These are phyloP conservation scores for Prunus davidiana DNA, from an alignment of 306 rosid genomes.

Conservation along the genomic window DNA sequence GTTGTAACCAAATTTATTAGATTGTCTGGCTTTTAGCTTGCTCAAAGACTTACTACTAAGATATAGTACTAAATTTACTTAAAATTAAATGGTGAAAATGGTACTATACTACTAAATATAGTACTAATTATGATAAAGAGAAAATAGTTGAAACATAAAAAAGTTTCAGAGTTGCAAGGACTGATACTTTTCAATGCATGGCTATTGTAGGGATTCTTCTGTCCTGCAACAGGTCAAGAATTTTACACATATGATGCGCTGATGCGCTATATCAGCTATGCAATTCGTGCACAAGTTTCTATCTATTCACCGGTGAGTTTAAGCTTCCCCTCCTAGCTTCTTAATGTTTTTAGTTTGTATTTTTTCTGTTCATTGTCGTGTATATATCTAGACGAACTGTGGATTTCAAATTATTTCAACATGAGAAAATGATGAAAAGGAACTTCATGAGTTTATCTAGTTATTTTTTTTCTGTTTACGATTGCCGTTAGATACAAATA, in stretches of 20 bases:
- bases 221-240: background rate
- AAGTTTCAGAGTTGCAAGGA: background rate
- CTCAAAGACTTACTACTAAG: background rate
- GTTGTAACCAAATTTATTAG: background rate
- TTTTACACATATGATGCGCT: background rate
- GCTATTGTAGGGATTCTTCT: background rate
- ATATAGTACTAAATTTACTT: background rate
- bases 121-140: background rate
- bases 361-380: background rate
- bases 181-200: background rate
- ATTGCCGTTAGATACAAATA: background rate
- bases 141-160: background rate
- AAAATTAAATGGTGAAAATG: background rate
- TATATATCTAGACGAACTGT: background rate
- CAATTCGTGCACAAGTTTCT: background rate
- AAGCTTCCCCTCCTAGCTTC: background rate
- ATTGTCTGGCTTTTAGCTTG: background rate
- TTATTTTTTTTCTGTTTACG: background rate
- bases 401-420: background rate
- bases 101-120: too few relatives aligned
- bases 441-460: background rate
- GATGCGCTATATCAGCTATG: background rate
- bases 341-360: background rate
- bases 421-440: background rate
- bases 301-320: background rate